A percentile compares a stretch with the other conserved stretches of the same genome.
Evolutionary conservation across 345 rosid species (phyloP).

Genomic region (Aquilaria yunnanensis): DNA sequence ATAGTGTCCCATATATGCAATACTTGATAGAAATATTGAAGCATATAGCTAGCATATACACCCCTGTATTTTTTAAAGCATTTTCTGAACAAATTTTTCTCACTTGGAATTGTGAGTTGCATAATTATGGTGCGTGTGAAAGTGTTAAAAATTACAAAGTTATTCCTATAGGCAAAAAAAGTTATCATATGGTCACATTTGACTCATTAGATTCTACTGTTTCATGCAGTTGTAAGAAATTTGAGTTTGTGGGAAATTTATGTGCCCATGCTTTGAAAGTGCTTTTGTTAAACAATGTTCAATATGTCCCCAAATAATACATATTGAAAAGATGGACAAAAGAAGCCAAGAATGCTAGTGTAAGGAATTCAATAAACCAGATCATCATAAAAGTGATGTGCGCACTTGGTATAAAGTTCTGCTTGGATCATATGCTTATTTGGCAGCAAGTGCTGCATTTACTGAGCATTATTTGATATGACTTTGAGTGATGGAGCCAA

Average conservation of each 20-base stretch:
- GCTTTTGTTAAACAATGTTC: slow-evolving; percentile 22
- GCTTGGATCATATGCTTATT: too few relatives aligned
- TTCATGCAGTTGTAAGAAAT: slow-evolving; percentile 27
- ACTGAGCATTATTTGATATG: too few relatives aligned
- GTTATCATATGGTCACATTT: slow-evolving; percentile 16
- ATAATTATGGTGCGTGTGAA: slow-evolving; percentile 18
- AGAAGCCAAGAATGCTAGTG: slow-evolving; percentile 16
- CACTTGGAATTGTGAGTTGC: slow-evolving; percentile 21
- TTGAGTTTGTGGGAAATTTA: slow-evolving; percentile 30
- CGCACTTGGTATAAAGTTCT: too few relatives aligned
- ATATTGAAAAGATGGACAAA: slow-evolving; percentile 31
- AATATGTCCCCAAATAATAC: slow-evolving; percentile 21
- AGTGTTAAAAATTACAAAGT: slow-evolving; percentile 20
- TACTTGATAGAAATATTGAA: slow-evolving; percentile 25
- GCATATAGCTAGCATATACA: slow-evolving; percentile 20
- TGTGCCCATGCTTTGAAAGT: slow-evolving; percentile 30
- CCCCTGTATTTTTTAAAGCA: slow-evolving; percentile 22
- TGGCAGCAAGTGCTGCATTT: too few relatives aligned
- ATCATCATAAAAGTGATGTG: too few relatives aligned
- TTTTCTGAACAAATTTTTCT: slow-evolving; percentile 26
- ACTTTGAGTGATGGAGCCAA: too few relatives aligned
- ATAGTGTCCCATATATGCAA: slow-evolving; percentile 23
- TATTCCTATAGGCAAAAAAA: slow-evolving; percentile 15
- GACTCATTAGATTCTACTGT: slow-evolving; percentile 15
- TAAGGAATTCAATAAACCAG: too few relatives aligned